Conservation (phyloP, 2,329 filamentous ascomycete species). For the Monilinia fructigena region DNA sequence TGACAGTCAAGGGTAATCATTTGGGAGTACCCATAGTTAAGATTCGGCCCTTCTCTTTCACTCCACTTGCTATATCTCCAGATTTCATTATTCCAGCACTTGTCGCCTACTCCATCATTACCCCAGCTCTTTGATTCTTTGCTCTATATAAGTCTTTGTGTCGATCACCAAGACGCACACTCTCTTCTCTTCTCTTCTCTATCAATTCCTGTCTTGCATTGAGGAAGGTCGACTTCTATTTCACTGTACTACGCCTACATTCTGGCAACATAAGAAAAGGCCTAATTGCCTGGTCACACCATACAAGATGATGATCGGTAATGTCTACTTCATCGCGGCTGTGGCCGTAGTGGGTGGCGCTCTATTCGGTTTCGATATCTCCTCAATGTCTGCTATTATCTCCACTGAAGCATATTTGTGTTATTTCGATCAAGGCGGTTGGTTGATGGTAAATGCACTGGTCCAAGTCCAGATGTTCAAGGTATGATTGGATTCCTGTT, state of each 20-base stretch:
- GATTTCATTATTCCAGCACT: slow-evolving; percentile 12
- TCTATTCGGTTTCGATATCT: slow-evolving; percentile 51
- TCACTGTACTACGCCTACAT: not conserved
- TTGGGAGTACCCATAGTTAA: slow-evolving; percentile 12
- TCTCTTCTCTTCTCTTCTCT: not conserved
- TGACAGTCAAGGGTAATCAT: not conserved
- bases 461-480: slow-evolving; percentile 46
- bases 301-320: slow-evolving; percentile 34
- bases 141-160: slow-evolving; percentile 19
- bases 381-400: slow-evolving; percentile 58
- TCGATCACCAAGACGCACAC: not conserved
- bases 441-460: slow-evolving; percentile 49
- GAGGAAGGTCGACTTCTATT: slow-evolving; percentile 3
- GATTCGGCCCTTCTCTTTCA: slow-evolving; percentile 17
- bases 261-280: slow-evolving; percentile 13
- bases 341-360: slow-evolving; percentile 39
- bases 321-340: slow-evolving; percentile 39
- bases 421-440: slow-evolving; percentile 48
- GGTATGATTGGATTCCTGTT: slow-evolving; percentile 39
- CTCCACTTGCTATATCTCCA: slow-evolving; percentile 12
- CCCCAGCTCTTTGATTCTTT: not conserved
- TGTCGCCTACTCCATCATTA: slow-evolving; percentile 13
- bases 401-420: slow-evolving; percentile 50
- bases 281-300: slow-evolving; percentile 7
- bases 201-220: not conserved